Conservation (phyloP, 495 filamentous ascomycete genomes). For the Aspergillus bridgeri region DNA sequence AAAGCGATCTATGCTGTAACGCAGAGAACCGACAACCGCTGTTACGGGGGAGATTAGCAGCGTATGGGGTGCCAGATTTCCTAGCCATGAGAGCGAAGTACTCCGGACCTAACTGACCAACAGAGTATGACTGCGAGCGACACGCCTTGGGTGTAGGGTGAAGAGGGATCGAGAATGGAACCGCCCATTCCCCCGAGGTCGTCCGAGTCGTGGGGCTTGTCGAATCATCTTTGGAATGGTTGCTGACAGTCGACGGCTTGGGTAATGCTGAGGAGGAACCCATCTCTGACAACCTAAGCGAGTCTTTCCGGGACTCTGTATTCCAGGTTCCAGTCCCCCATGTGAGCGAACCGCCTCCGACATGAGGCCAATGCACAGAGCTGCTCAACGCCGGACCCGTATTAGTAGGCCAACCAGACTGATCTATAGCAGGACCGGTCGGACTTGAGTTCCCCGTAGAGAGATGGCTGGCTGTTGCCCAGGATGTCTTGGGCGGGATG, state of each 20-base stretch:
- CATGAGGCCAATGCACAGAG: conserved; percentile 57
- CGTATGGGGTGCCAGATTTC: conserved; percentile 39
- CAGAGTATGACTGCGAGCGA: conserved; percentile 94
- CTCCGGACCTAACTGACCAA: conserved; percentile 84
- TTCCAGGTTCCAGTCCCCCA: conserved; percentile 81
- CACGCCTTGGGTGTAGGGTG: conserved; percentile 90
- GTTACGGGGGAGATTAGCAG: conserved; percentile 42
- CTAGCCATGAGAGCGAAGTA: conserved; percentile 39
- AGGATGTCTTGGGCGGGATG: conserved; percentile 47
- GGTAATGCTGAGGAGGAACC: conserved; percentile 72
- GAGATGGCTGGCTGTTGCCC: conserved; percentile 53
- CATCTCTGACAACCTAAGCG: conserved; percentile 68
- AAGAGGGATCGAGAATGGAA: conserved; percentile 86
- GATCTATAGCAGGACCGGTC: conserved; percentile 66
- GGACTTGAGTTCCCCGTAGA: conserved; percentile 75
- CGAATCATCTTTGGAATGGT: conserved; percentile 44
- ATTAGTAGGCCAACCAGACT: conserved; percentile 61
- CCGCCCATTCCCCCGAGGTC: conserved; percentile 54
- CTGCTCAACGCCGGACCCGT: conserved; percentile 43
- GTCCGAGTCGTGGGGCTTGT: conserved; percentile 54
- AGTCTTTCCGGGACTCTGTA: conserved; percentile 67
- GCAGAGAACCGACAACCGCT: conserved; percentile 57
- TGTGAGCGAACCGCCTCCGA: conserved; percentile 55
- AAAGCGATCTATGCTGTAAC: conserved; percentile 76
- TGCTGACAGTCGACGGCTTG: conserved; percentile 40